Evolutionary conservation across 1,139 yeast genomes (phyloP).

Genomic region (Scheffersomyces parashehatae): DNA sequence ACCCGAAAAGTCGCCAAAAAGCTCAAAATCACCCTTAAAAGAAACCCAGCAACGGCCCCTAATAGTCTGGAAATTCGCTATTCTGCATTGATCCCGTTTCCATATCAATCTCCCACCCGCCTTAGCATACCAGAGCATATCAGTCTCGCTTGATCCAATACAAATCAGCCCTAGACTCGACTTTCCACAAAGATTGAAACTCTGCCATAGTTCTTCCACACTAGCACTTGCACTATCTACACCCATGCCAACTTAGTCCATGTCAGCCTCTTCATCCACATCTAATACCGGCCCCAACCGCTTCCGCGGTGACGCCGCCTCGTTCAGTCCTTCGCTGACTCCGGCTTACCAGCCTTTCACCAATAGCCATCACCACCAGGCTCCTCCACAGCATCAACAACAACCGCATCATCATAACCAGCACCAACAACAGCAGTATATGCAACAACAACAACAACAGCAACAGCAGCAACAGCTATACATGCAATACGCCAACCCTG

Average conservation of each 20-base stretch:
- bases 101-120: too few species aligned
- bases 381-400: constrained; percentile 12
- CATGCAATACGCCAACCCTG: constrained; percentile 13
- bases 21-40: not conserved
- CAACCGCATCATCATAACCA: constrained; percentile 20
- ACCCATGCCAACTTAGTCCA: constrained; percentile 6
- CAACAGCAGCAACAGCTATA: constrained; percentile 14
- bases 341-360: constrained; percentile 10
- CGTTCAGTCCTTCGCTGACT: constrained; percentile 36
- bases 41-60: too few species aligned
- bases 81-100: too few species aligned
- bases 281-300: constrained; percentile 37
- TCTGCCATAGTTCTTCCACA: not conserved
- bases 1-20: not conserved
- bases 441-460: constrained; percentile 21
- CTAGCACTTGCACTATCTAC: constrained; percentile 4
- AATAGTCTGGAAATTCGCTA: too few species aligned
- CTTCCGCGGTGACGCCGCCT: constrained; percentile 46
- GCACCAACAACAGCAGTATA: constrained; percentile 14
- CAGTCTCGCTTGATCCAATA: too few species aligned
- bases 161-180: too few species aligned
- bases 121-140: too few species aligned
- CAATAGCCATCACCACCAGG: constrained; percentile 9
- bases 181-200: too few species aligned
- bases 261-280: constrained; percentile 20